A percentile compares a stretch with the other conserved stretches of the same genome.
Conservation (phyloP, 2,329 filamentous ascomycete species). For the Hortaea sp. region DNA sequence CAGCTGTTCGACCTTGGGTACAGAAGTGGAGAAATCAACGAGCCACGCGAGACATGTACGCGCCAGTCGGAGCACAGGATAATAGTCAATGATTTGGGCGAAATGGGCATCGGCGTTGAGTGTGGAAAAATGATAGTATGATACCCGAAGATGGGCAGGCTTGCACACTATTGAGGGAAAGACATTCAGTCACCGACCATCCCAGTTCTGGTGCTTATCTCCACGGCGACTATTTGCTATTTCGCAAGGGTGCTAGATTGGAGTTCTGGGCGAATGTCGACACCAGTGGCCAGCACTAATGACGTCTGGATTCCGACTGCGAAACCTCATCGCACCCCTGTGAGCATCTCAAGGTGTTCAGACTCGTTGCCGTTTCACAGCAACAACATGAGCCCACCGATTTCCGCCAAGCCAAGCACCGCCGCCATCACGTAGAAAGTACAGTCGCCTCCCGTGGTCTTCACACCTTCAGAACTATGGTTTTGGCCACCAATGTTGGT, state of each 20-base stretch:
- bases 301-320: too few species aligned
- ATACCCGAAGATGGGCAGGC: neutral
- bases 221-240: too few species aligned
- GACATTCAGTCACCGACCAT: too few species aligned
- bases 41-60: constrained; percentile 4
- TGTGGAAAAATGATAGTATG: neutral
- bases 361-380: neutral
- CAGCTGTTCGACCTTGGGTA: constrained; percentile 49
- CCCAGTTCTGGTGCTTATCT: too few species aligned
- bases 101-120: too few species aligned
- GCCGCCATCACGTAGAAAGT: neutral
- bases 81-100: neutral
- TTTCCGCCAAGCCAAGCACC: neutral
- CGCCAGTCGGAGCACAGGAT: constrained; percentile 5
- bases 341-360: too few species aligned
- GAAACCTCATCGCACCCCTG: too few species aligned
- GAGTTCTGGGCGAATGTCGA: too few species aligned
- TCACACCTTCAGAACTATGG: neutral
- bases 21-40: constrained; percentile 46
- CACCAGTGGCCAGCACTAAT: too few species aligned
- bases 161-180: too few species aligned
- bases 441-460: neutral
- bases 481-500: neutral
- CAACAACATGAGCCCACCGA: neutral
- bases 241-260: too few species aligned